phyloP scores from a whole-genome alignment of 768 basidiomycete species.

The Mrakia gelida region DNA sequence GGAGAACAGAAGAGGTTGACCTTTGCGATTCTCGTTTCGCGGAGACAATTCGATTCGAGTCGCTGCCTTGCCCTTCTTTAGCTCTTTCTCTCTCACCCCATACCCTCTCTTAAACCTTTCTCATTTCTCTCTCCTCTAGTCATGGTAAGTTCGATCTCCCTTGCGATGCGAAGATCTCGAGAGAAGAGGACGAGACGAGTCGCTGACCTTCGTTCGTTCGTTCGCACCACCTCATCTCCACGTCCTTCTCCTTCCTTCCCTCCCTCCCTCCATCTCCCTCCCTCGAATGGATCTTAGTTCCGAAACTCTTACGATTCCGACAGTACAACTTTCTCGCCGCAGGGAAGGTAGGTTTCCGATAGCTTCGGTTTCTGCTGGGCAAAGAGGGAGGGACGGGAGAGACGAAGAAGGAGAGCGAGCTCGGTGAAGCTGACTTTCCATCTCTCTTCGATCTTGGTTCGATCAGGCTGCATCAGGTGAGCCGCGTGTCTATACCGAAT shows the following conservation, averaged over 20 bases:
- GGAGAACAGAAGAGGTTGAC: neutral
- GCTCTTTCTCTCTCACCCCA: neutral
- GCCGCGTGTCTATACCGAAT: neutral
- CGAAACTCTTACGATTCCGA: constrained; percentile 97
- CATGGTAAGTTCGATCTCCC: constrained; percentile 1
- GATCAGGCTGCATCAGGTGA: constrained; percentile 61
- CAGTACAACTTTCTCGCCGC: constrained; percentile 59
- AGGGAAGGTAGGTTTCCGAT: constrained; percentile 51
- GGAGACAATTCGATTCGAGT: neutral
- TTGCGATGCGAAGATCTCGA: neutral
- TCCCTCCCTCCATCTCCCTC: too few species aligned
- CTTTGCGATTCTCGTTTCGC: neutral
- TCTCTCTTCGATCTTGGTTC: neutral
- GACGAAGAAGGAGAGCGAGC: too few species aligned
- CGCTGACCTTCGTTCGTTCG: neutral
- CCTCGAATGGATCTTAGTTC: constrained; percentile 37
- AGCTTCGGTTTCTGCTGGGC: neutral
- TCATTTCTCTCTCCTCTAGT: neutral
- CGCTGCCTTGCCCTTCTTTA: neutral
- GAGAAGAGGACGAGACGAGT: neutral
- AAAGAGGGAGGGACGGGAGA: neutral
- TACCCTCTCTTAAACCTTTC: neutral
- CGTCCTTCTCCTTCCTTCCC: neutral
- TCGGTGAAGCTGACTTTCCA: neutral
- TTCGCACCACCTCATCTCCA: constrained; percentile 7